A percentile compares a stretch with the other conserved stretches of the same genome.
Conservation (phyloP, 164 flowering plant genomes). For the Stephania yunnanensis region DNA sequence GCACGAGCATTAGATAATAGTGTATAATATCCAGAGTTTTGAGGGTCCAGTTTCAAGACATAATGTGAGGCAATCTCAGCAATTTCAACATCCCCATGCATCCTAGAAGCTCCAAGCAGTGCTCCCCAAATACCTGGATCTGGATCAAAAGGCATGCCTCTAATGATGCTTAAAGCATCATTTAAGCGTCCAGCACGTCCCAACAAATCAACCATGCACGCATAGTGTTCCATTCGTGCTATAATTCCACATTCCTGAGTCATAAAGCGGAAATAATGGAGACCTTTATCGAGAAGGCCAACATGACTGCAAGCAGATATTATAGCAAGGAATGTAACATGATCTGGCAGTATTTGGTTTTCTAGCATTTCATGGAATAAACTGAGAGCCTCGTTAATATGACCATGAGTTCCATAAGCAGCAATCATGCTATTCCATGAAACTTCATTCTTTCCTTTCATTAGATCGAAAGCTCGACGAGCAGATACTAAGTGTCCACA, state of each 20-base stretch:
- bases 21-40: conserved; percentile 72
- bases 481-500: conserved; percentile 60
- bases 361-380: conserved; percentile 52
- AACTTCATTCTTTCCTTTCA: conserved; percentile 60
- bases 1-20: conserved; percentile 67
- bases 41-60: conserved; percentile 61
- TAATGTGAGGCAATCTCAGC: conserved; percentile 61
- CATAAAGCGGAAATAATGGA: conserved; percentile 46
- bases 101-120: conserved; percentile 69
- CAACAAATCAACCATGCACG: conserved; percentile 77
- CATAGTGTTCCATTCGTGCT: conserved; percentile 78
- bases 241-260: conserved; percentile 39
- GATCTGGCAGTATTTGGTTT: conserved; percentile 60
- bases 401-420: conserved; percentile 77
- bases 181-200: conserved; percentile 64
- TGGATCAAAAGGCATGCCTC: conserved; percentile 62
- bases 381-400: conserved; percentile 34
- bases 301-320: conserved; percentile 79
- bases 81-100: conserved; percentile 63
- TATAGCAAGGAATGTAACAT: conserved; percentile 70
- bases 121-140: conserved; percentile 93
- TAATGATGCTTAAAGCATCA: conserved; percentile 53
- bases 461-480: conserved; percentile 48
- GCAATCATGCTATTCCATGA: conserved; percentile 88
- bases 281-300: conserved; percentile 64